These are phyloP conservation scores for Tuber magnatum DNA, from an alignment of 495 filamentous ascomycete genomes.

Conservation along the genomic window DNA sequence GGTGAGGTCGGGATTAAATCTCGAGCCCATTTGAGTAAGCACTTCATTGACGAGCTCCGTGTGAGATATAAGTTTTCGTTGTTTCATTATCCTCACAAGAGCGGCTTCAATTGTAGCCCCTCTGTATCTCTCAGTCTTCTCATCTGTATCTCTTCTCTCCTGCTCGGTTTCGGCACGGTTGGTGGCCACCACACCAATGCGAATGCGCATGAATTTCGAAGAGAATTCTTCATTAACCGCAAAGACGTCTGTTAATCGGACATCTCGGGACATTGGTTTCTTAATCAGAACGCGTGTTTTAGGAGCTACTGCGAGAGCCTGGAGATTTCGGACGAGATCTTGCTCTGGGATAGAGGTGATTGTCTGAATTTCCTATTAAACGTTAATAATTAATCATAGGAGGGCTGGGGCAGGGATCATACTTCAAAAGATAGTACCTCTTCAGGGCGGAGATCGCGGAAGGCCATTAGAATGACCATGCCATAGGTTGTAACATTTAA, in stretches of 20 bases:
- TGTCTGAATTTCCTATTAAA: slow-evolving; percentile 63
- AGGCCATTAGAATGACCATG: slow-evolving; percentile 82
- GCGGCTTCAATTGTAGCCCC: slow-evolving; percentile 76
- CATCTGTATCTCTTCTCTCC: slow-evolving; percentile 79
- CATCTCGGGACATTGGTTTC: slow-evolving; percentile 71
- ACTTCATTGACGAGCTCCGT: slow-evolving; percentile 77
- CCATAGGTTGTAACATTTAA: slow-evolving; percentile 87
- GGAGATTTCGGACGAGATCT: slow-evolving; percentile 75
- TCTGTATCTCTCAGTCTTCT: slow-evolving; percentile 74
- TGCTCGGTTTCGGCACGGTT: slow-evolving; percentile 80
- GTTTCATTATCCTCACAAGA: slow-evolving; percentile 64
- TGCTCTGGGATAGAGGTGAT: slow-evolving; percentile 70
- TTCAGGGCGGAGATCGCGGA: slow-evolving; percentile 66
- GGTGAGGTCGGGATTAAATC: slow-evolving; percentile 81
- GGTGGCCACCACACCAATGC: slow-evolving; percentile 65
- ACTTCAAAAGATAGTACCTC: slow-evolving; percentile 59
- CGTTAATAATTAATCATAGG: slow-evolving; percentile 5
- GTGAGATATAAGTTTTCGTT: slow-evolving; percentile 78
- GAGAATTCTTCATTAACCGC: slow-evolving; percentile 76
- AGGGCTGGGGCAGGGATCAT: background rate
- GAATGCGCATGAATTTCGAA: slow-evolving; percentile 76
- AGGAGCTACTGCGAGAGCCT: slow-evolving; percentile 75
- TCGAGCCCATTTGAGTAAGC: slow-evolving; percentile 63
- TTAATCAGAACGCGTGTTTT: slow-evolving; percentile 77
- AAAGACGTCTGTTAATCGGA: slow-evolving; percentile 74